Conservation (phyloP, 495 filamentous ascomycete species). For the Penicillium coffeae region DNA sequence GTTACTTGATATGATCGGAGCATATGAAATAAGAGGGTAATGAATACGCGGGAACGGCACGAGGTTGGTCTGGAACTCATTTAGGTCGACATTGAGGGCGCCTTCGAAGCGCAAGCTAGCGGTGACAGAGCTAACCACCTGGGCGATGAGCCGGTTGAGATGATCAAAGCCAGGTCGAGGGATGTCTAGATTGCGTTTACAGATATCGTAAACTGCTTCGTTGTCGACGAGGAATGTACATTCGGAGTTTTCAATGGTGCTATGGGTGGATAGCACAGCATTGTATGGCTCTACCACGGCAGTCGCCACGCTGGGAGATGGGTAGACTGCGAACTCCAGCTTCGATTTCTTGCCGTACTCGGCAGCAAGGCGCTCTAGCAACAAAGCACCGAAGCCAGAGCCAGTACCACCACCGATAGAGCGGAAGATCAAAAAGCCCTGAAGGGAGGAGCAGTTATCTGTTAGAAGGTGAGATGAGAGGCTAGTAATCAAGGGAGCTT, state of each 20-base stretch:
- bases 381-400: conserved; percentile 82
- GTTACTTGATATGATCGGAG: conserved; percentile 75
- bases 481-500: conserved; percentile 36
- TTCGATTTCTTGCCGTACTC: conserved; percentile 96
- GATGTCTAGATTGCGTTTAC: conserved; percentile 82
- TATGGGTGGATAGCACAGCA: conserved; percentile 85
- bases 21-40: conserved; percentile 86
- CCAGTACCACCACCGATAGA: conserved; percentile 91
- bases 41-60: conserved; percentile 90
- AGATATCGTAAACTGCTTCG: conserved; percentile 91
- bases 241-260: conserved; percentile 89
- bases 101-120: conserved; percentile 87
- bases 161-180: conserved; percentile 83
- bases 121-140: conserved; percentile 89
- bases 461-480: too few relatives aligned
- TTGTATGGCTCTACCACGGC: conserved; percentile 94
- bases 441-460: conserved; percentile 91
- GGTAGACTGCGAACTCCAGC: conserved; percentile 89
- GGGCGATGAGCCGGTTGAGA: conserved; percentile 84
- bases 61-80: conserved; percentile 94
- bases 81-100: conserved; percentile 86
- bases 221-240: conserved; percentile 93
- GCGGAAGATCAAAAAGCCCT: conserved; percentile 92
- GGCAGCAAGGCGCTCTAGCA: conserved; percentile 81
- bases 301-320: conserved; percentile 78